These are phyloP conservation scores for Pleurotus ostreatus DNA, from an alignment of 768 basidiomycete species.

Conservation along the genomic window DNA sequence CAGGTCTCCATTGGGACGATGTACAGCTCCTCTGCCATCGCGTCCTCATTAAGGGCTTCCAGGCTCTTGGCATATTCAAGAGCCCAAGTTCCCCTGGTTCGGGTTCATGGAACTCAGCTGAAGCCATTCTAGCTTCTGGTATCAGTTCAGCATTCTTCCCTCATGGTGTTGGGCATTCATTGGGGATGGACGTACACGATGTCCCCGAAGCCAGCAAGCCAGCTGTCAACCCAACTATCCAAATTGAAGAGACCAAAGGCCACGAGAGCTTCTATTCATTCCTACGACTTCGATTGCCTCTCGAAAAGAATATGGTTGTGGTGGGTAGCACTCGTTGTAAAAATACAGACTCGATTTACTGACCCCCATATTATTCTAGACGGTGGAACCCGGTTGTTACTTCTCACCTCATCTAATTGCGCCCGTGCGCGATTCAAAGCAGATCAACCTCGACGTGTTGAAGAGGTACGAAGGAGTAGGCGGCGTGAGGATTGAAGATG, in stretches of 20 bases:
- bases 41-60: constrained; percentile 77
- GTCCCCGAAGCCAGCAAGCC: constrained; percentile 79
- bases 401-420: constrained; percentile 79
- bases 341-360: background rate
- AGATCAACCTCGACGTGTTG: constrained; percentile 39
- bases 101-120: constrained; percentile 57
- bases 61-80: constrained; percentile 82
- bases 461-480: constrained; percentile 77
- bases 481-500: constrained; percentile 93
- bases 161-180: constrained; percentile 86
- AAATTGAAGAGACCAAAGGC: constrained; percentile 23
- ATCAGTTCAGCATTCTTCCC: constrained; percentile 89
- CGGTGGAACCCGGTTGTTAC: constrained; percentile 89
- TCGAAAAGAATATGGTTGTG: constrained; percentile 81
- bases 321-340: constrained; percentile 39
- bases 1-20: constrained; percentile 85
- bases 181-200: constrained; percentile 82
- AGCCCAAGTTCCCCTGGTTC: constrained; percentile 41
- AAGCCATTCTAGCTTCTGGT: constrained; percentile 72
- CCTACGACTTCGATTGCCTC: constrained; percentile 70
- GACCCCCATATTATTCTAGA: constrained; percentile 35
- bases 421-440: no score
- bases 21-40: constrained; percentile 84
- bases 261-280: constrained; percentile 75
- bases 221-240: constrained; percentile 47